Base-by-base conservation (phyloP, 2,329 filamentous ascomycete species). In the Xylaria sp. region DNA sequence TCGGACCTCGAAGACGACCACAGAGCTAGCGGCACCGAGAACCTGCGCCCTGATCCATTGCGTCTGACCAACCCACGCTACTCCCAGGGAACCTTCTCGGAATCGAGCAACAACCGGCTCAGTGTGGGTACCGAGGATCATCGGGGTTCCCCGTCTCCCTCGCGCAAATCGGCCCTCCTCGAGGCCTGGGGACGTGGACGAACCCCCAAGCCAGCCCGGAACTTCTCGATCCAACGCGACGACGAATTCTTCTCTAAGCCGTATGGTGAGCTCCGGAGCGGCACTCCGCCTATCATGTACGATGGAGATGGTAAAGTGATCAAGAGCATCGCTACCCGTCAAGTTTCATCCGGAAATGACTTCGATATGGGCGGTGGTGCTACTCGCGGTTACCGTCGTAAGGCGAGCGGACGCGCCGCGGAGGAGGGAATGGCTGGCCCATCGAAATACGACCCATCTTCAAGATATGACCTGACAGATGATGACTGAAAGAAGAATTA, bases 331-430 rank as follows among this genome's bases (percentile, higher is more conserved):
- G 70, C 68, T 19, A 73, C 71, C 30, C 76, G 83, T 52, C 83
- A 86, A 69, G 76, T 85, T 3, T 85, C 82, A 10, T 82, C 81
- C 4, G 84, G 84, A 1, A 84, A 82, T 60, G 84, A 87, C 68
- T 82, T 59, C 64, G 61, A 69, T 39, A 68, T 73, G 30, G 68
- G 69, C 1, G 76, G 76, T 55, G 60, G 60, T 35, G 76, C 81
- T 52, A 61, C 61, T 35, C 5, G n/a, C n/a, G 62, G 60, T 16
- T 63, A 61, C 42, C 62, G 64, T 5, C 76, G 87, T 51, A 85
- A 88, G 62, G 87, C 90, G 2, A 91, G 88, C 69, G 89, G 89
- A 1, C 90, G 89, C 76, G 74, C 86, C 58, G 88, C 81, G 0
- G 89, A 92, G 71, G 89, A 92, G 70, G 89, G 89, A 1, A 76